Conservation (phyloP, 345 rosid species). For the Bruguiera sexangula region DNA sequence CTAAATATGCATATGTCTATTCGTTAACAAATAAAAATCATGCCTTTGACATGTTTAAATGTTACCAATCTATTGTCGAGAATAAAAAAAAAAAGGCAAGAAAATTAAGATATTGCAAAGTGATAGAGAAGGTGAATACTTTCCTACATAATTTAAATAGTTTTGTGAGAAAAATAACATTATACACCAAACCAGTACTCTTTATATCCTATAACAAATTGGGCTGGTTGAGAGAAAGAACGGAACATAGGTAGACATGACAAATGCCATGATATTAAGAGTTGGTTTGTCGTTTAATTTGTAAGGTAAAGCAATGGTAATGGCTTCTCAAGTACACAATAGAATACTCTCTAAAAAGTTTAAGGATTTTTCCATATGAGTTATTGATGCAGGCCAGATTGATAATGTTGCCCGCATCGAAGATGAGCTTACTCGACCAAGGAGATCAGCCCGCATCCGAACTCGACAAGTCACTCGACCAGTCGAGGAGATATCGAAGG, state of each 20-base stretch:
- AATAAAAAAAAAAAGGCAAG: neutral
- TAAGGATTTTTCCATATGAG: too few relatives aligned
- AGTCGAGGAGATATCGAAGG: too few relatives aligned
- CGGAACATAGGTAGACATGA: neutral
- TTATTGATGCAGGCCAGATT: too few relatives aligned
- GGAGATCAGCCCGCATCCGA: too few relatives aligned
- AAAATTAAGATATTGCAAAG: neutral
- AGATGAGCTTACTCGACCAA: too few relatives aligned
- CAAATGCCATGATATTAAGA: neutral
- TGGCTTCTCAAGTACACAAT: neutral
- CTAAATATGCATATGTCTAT: too few relatives aligned
- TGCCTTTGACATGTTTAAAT: conserved; percentile 1
- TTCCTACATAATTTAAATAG: neutral
- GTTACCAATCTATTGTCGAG: neutral
- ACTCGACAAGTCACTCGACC: too few relatives aligned
- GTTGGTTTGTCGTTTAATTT: neutral
- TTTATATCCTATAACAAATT: too few relatives aligned
- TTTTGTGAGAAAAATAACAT: neutral
- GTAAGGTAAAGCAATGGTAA: neutral
- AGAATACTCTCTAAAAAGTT: neutral
- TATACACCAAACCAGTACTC: too few relatives aligned
- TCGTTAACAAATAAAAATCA: neutral
- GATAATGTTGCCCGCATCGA: too few relatives aligned
- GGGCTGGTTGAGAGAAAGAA: neutral
- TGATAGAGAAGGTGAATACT: conserved; percentile 7